Evolutionary conservation across 2,329 filamentous ascomycete species (phyloP), one percentile per base, ranked within the genome.

Genomic region (Venturiaceae sp.): DNA sequence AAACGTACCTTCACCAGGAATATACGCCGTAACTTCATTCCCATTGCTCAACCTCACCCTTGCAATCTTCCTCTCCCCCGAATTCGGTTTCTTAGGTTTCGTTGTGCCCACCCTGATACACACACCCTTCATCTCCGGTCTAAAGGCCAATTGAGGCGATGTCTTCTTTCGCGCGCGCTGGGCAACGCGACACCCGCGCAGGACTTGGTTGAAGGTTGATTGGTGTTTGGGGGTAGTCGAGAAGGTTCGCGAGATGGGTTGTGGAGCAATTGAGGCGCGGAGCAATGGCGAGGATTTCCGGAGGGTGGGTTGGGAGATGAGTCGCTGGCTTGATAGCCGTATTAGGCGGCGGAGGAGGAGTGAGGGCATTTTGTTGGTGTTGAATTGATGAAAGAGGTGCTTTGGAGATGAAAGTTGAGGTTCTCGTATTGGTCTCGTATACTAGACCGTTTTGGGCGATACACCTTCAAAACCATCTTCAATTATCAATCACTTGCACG

Each of bases 1-100:
- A 54, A 32, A 66, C 74, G 37, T 66, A 84, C 82, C 92, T 82
- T 97, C 92, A 56, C 94, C 94, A 34, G 92, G 91, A 68, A 99
- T 96, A 77, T 96, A 97, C 28, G 89, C 90, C 60, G 90, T 96
- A 62, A 99, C 80, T 60, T 95, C 82, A 69, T 85, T 90, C 58
- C 94, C 94, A 63, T 84, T 92, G 61, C 88, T 94, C 70, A 99
- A 78, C 65, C 92, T 81, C 21, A 99, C 87, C 79, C 92, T 90
- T 2, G 92, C 92, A 60, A 90, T 94, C 80, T 99, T 99, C 63
- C 94, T 82, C 80, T 97, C 91, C 58, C 92, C 94, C 30, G 94
- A 99, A 75, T 99, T 99, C 64, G 94, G 94, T 77, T 99, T 99
- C 85, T 99, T 99, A 59, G 94, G 94, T 69, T 94, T 91, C 66